Evolutionary conservation across 345 rosid genomes (phyloP).

Genomic region (Kernera saxatilis): DNA sequence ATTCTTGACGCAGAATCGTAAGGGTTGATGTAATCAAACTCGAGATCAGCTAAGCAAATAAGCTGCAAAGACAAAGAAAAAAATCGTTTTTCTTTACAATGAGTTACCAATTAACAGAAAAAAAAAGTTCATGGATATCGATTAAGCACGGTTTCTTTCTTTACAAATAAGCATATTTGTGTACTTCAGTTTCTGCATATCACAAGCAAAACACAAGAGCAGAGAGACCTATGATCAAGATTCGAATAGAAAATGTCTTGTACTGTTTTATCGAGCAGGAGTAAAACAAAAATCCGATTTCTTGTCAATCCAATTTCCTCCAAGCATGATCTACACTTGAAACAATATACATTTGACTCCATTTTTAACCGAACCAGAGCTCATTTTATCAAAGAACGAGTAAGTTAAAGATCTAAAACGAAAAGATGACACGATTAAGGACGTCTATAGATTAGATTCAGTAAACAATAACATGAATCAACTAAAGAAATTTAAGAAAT

Average conservation of each 20-base stretch:
- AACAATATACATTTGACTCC: constrained; percentile 1
- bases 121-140: not conserved
- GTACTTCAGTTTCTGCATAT: not conserved
- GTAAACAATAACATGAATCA: not conserved
- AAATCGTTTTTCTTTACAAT: not conserved
- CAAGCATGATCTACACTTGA: not conserved
- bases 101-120: not conserved
- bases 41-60: constrained; percentile 68
- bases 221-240: not conserved
- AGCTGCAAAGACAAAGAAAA: constrained; percentile 57
- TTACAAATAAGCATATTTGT: too few relatives aligned
- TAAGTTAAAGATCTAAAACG: not conserved
- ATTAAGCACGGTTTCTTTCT: too few relatives aligned
- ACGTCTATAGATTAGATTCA: not conserved
- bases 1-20: constrained; percentile 68
- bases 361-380: not conserved
- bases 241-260: not conserved
- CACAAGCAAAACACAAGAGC: not conserved
- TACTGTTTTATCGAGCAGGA: not conserved
- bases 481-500: not conserved
- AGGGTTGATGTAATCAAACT: constrained; percentile 74
- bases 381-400: not conserved
- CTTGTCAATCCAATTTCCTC: not conserved
- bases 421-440: not conserved
- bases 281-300: not conserved